These are phyloP conservation scores for Blastobotrys arbuscula DNA, from an alignment of 1,139 yeast species.

Conservation along the genomic window DNA sequence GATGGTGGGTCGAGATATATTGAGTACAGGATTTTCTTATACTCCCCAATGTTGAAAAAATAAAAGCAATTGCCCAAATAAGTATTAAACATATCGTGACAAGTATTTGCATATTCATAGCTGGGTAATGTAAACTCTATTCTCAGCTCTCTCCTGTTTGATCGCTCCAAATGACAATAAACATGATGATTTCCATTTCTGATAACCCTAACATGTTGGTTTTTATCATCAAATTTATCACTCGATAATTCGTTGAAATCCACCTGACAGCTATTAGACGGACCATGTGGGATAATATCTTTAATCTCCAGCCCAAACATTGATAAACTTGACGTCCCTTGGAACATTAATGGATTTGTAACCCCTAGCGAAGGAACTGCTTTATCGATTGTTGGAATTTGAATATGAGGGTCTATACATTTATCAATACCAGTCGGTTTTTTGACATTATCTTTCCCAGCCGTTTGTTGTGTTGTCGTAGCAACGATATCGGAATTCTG, in stretches of 20 bases:
- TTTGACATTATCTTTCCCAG: background rate
- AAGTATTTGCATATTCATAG: conserved; percentile 66
- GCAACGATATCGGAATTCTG: background rate
- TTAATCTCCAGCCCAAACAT: conserved; percentile 22
- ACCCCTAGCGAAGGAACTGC: conserved; percentile 6
- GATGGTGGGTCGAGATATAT: conserved; percentile 14
- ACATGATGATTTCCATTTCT: conserved; percentile 3
- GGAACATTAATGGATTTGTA: conserved; percentile 9
- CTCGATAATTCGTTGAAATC: conserved; percentile 14
- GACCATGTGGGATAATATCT: conserved; percentile 19
- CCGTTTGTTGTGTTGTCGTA: background rate
- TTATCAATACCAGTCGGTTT: too few species aligned
- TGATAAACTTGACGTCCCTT: conserved; percentile 20
- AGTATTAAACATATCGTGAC: conserved; percentile 70
- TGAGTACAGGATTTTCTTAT: conserved; percentile 17
- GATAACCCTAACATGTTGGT: background rate
- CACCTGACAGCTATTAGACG: conserved; percentile 13
- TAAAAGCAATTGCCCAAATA: conserved; percentile 84
- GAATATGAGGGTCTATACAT: background rate
- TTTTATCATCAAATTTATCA: conserved; percentile 1
- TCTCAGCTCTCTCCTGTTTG: conserved; percentile 1
- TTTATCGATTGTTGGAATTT: conserved; percentile 9
- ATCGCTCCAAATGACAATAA: background rate
- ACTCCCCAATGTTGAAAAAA: conserved; percentile 69
- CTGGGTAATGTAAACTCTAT: conserved; percentile 49